phyloP scores from a whole-genome alignment of 1,139 yeast species.

The Kurtzmaniella quercitrusa region DNA sequence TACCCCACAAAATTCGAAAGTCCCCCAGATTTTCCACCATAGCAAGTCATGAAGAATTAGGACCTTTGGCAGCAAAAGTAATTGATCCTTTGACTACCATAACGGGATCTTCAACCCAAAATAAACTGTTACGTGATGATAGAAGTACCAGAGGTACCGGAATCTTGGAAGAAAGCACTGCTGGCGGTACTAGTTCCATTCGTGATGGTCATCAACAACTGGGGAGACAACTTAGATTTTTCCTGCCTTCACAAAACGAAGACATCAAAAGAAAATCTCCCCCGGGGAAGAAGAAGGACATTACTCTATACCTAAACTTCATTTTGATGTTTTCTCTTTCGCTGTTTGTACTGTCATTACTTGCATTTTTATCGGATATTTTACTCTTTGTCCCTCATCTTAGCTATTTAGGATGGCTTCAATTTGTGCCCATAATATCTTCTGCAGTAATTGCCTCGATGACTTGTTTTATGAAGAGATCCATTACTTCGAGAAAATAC shows the following conservation, averaged over 20 bases:
- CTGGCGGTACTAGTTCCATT: background rate
- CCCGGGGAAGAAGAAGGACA: conserved; percentile 14
- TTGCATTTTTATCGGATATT: conserved; percentile 41
- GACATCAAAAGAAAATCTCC: background rate
- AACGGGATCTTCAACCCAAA: background rate
- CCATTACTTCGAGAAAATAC: conserved; percentile 34
- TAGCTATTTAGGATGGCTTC: conserved; percentile 43
- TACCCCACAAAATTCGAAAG: background rate
- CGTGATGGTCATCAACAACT: background rate
- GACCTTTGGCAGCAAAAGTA: background rate
- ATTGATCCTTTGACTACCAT: background rate
- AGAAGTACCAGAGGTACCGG: background rate
- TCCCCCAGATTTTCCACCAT: background rate
- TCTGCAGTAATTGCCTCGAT: conserved; percentile 34
- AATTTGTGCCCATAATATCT: conserved; percentile 34
- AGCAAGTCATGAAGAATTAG: background rate
- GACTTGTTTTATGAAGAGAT: conserved; percentile 38
- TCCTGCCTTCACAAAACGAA: background rate
- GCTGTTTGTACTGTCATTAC: conserved; percentile 33
- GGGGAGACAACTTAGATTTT: background rate
- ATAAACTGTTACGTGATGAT: background rate
- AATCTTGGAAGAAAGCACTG: background rate
- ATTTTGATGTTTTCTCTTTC: conserved; percentile 31
- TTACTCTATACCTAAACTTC: conserved; percentile 27
- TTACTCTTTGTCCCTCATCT: conserved; percentile 37